phyloP scores from a whole-genome alignment of 164 flowering plant genomes.

The Buxus sempervirens region DNA sequence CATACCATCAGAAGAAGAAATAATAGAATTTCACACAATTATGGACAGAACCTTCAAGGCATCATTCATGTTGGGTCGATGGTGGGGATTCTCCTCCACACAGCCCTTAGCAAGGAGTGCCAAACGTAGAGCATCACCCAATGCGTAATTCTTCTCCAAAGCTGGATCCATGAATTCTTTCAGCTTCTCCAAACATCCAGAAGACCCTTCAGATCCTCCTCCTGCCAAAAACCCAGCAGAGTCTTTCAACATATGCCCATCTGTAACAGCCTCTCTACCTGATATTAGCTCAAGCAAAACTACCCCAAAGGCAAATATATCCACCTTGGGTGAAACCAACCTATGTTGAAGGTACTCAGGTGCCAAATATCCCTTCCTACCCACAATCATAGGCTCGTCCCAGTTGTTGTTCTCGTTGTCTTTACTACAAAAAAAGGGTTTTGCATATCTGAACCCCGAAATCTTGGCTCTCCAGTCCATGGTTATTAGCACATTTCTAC shows the following conservation, averaged over 20 bases:
- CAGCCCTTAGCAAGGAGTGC: constrained; percentile 54
- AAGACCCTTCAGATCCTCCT: constrained; percentile 26
- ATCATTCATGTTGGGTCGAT: constrained; percentile 54
- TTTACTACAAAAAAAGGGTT: constrained; percentile 15
- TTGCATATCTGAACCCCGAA: constrained; percentile 34
- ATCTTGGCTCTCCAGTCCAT: constrained; percentile 58
- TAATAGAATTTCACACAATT: constrained; percentile 16
- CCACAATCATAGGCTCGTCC: constrained; percentile 27
- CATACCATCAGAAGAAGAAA: background rate
- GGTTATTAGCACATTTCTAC: constrained; percentile 43
- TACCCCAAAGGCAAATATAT: constrained; percentile 61
- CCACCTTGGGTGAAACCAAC: constrained; percentile 40
- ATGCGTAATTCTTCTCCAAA: constrained; percentile 38
- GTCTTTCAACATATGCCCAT: constrained; percentile 26
- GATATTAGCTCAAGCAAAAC: constrained; percentile 66
- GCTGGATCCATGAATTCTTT: constrained; percentile 51
- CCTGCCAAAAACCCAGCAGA: constrained; percentile 28
- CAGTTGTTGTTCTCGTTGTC: constrained; percentile 7
- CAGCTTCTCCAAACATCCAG: constrained; percentile 43
- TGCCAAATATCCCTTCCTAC: constrained; percentile 40
- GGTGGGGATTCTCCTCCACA: constrained; percentile 50
- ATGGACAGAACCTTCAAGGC: constrained; percentile 49
- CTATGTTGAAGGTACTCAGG: constrained; percentile 42
- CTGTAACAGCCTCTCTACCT: constrained; percentile 32
- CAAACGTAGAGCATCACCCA: constrained; percentile 41